Evolutionary conservation across 257 asterid genomes (phyloP), one percentile per base, ranked within the genome.

Genomic region (Voacanga thouarsii): DNA sequence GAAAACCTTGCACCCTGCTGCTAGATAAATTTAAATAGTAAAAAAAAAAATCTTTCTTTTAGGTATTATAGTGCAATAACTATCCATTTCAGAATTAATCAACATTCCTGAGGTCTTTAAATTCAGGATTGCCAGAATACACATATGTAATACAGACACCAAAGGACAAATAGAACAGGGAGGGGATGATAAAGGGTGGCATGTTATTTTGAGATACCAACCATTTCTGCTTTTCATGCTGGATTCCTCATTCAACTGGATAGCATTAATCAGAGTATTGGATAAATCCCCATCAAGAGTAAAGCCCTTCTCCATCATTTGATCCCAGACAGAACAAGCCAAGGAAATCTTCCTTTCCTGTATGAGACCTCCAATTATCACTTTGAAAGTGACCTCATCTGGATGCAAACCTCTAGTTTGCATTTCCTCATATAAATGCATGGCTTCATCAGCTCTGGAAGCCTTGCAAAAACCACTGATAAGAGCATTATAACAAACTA

Each of bases 261-360:
- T 87, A 74, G 93, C 90, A 64, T 83, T 84, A 41, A 90, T 86
- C 74, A 96, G 94, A 78, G 86, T 81, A 80, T 88, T 88, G 6
- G 98, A 92, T 75, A 92, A 83, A 89, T 90, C 89, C 78, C 87
- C 84, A 69, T 96, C 97, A 79, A 93, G 98, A 7, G 97, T 89
- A 84, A 89, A 93, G 44, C 99, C 99, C 84, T 86, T 90, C 85
- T 86, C 97, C 98, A 96, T 92, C 98, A 96, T 93, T 70, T 85
- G 91, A 83, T 93, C 98, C 99, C 99, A 96, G 53, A 93, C 81
- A 57, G 87, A 84, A 87, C 93, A 89, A 71, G 99, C 99, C 88
- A 81, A 76, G 50, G 90, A 74, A 77, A 88, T 77, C 77, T 88
- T 89, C 60, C 85, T 90, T 83, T 90, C 97, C 81, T 81, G 90